Percentiles rank a stretch among this genome's conserved stretches.
These are phyloP conservation scores for Magnaporthales sp. DNA, from an alignment of 2,329 filamentous ascomycete species.

Conservation along the genomic window DNA sequence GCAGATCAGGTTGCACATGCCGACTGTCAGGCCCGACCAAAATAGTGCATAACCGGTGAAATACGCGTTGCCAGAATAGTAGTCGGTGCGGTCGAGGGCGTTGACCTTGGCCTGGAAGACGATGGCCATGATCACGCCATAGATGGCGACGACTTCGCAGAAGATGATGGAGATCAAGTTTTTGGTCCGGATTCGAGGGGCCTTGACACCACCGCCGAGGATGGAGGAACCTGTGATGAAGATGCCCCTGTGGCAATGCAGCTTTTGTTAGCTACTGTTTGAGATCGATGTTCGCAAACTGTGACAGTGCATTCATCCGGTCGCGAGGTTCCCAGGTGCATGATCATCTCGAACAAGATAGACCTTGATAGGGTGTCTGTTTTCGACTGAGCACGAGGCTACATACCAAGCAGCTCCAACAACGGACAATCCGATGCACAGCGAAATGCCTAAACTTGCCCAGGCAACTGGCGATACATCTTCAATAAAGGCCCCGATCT, in stretches of 20 bases:
- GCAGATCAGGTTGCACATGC: constrained; percentile 91
- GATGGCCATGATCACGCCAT: constrained; percentile 99
- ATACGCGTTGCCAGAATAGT: constrained; percentile 71
- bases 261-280: not conserved
- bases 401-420: constrained; percentile 93
- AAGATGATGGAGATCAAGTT: constrained; percentile 99
- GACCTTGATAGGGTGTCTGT: not conserved
- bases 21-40: constrained; percentile 91
- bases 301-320: not conserved
- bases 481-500: constrained; percentile 88
- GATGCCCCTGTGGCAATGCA: constrained; percentile 67
- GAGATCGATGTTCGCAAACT: not conserved
- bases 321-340: not conserved
- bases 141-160: constrained; percentile 99
- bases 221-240: constrained; percentile 98
- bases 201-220: constrained; percentile 90
- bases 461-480: constrained; percentile 89
- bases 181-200: constrained; percentile 96
- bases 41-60: constrained; percentile 95
- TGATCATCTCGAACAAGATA: not conserved
- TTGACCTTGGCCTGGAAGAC: constrained; percentile 88
- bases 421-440: constrained; percentile 94
- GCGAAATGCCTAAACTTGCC: constrained; percentile 81
- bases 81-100: constrained; percentile 50
- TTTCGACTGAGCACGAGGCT: not conserved